Conservation (phyloP, 306 rosid species). For the Inga leiocalycina region DNA sequence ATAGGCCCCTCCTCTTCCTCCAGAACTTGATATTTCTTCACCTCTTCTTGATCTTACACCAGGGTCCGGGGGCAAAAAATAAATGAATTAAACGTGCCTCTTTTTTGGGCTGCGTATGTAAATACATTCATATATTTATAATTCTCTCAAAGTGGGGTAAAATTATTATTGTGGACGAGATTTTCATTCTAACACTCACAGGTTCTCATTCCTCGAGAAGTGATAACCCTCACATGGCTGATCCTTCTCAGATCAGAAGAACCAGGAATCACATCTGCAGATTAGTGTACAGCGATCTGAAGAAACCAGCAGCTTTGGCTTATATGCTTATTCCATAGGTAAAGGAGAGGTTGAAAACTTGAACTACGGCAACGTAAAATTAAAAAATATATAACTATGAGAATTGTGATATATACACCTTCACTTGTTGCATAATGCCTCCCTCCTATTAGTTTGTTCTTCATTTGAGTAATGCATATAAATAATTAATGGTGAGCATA, state of each 20-base stretch:
- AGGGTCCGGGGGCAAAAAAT: not conserved
- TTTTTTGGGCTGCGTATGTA: not conserved
- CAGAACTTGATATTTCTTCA: not conserved
- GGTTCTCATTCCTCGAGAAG: conserved; percentile 37
- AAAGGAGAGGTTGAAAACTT: not conserved
- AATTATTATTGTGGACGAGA: conserved; percentile 34
- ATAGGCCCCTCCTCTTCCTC: not conserved
- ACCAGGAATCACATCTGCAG: conserved; percentile 27
- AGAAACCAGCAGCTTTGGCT: conserved; percentile 32
- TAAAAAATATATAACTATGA: not conserved
- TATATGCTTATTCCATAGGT: not conserved
- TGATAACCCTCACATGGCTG: conserved; percentile 40
- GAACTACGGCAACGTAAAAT: not conserved
- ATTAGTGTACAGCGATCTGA: not conserved
- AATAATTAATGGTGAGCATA: not conserved
- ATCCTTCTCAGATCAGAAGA: conserved; percentile 27
- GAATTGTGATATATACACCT: no score
- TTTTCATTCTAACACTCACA: conserved; percentile 28
- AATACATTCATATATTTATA: not conserved
- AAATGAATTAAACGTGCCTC: not conserved
- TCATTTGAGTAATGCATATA: not conserved
- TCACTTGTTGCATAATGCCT: not conserved
- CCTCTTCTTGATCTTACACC: conserved; percentile 6
- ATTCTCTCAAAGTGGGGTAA: not conserved
- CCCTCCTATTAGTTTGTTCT: not conserved